Evolutionary conservation across 2,329 filamentous ascomycete species (phyloP).

Genomic region (Dactylellina leptospora): DNA sequence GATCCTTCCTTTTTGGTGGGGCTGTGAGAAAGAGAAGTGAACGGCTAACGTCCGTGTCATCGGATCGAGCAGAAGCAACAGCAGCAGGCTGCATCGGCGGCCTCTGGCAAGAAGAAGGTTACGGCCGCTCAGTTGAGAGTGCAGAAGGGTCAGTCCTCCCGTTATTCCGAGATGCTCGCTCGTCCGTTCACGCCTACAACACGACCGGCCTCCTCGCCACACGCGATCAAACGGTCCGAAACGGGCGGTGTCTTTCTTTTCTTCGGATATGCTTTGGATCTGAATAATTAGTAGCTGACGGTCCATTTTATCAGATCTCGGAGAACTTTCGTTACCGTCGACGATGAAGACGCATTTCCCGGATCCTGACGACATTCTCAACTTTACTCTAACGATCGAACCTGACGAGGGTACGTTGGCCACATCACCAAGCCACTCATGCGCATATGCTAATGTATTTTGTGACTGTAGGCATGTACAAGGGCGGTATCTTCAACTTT

Average conservation of each 20-base stretch:
- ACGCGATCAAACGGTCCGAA: constrained; percentile 17
- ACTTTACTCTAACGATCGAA: constrained; percentile 81
- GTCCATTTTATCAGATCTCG: constrained; percentile 29
- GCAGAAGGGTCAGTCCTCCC: constrained; percentile 77
- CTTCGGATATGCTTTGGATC: neutral
- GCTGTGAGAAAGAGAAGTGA: neutral
- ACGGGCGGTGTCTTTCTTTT: neutral
- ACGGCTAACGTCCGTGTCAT: constrained; percentile 27
- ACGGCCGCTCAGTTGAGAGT: constrained; percentile 94
- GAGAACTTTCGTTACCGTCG: constrained; percentile 76
- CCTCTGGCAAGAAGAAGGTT: constrained; percentile 94
- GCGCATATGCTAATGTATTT: neutral
- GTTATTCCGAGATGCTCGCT: neutral
- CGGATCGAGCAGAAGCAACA: constrained; percentile 80
- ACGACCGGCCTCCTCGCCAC: neutral
- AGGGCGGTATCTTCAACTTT: constrained; percentile 85
- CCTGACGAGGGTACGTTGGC: constrained; percentile 77
- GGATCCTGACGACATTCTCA: constrained; percentile 83
- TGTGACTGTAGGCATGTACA: constrained; percentile 73
- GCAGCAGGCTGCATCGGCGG: constrained; percentile 92
- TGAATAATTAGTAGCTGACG: neutral
- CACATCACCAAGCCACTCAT: neutral
- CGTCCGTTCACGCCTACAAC: constrained; percentile 8
- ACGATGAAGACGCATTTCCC: constrained; percentile 85
- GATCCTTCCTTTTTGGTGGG: constrained; percentile 14